Evolutionary conservation across 78 protist species (phyloP), one percentile per base, ranked within the genome.

Genomic region (Monocercomonoides exilis): DNA sequence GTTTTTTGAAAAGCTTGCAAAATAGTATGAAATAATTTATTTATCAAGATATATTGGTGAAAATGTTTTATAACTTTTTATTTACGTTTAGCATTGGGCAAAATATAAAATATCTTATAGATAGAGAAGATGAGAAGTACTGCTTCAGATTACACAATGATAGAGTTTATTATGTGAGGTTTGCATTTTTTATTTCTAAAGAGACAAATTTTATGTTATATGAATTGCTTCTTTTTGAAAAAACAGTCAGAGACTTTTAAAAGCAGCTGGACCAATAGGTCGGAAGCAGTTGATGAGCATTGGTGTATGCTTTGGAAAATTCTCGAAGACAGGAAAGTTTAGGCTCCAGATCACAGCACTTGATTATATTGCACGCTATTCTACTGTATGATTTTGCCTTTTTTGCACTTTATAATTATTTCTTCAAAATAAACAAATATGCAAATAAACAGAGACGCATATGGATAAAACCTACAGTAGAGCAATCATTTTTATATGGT

Each of bases 261-360:
- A 21, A 6, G 82, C 82, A 4, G 82, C 82, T 21, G 82, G 6
- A 21, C 29, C 34, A 11, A 3, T 94, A 0, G 91, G 93, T 34
- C 82, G 95, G n/a, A 91, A 96, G 0, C 77, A 92, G 84, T 87
- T 98, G 11, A 43, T 91, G 0, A 21, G 91, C 44, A 89, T 96
- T 42, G 99, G 99, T 5, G 84, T 89, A 4, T 94, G 98, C 90
- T 93, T 98, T 42, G 99, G 99, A 35, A 96, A 96, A 81, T 96
- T 98, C 87, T 96, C 99, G 2, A 91, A 95, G 84, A 84, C 91
- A 3, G 91, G 94, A 45, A 92, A 97, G 88, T 96, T 98, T 90
- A 92, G 91, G 41, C 92, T 98, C 89, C 97, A 93, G 70, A 82
- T 97, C 36, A 98, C 99, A 0, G 91, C 95, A 44, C 96, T 97